phyloP scores from a whole-genome alignment of 2,329 filamentous ascomycete species.

The Colletotrichum falcatum region DNA sequence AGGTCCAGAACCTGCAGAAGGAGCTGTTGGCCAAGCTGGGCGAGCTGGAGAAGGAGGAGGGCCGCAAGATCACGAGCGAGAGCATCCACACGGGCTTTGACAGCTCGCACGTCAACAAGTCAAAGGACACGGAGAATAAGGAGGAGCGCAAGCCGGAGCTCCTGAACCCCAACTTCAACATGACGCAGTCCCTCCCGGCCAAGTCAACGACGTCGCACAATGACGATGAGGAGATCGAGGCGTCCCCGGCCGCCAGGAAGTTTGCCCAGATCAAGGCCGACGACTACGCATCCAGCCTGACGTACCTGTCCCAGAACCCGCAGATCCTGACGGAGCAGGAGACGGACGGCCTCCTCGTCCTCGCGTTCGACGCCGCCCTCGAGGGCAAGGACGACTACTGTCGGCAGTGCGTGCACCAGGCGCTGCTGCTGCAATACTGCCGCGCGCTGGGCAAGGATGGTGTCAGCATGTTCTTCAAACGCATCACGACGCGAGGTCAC shows the following conservation, averaged over 20 bases:
- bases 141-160: conserved; percentile 73
- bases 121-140: conserved; percentile 58
- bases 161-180: conserved; percentile 73
- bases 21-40: conserved; percentile 80
- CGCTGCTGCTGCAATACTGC: conserved; percentile 93
- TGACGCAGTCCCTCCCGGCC: conserved; percentile 38
- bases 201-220: conserved; percentile 61
- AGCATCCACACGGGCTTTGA: conserved; percentile 90
- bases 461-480: conserved; percentile 93
- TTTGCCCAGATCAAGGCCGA: conserved; percentile 83
- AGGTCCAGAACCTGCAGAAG: conserved; percentile 82
- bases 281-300: conserved; percentile 79
- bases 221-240: conserved; percentile 80
- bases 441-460: conserved; percentile 89
- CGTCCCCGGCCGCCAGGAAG: conserved; percentile 80
- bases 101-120: conserved; percentile 82
- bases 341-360: conserved; percentile 88
- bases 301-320: conserved; percentile 84
- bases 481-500: conserved; percentile 89
- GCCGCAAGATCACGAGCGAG: conserved; percentile 93
- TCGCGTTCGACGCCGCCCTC: conserved; percentile 91
- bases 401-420: conserved; percentile 92
- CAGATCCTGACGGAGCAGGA: conserved; percentile 85
- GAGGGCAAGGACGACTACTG: conserved; percentile 81
- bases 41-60: conserved; percentile 86